Conservation (phyloP, 495 filamentous ascomycete genomes). For the Chaetomium cochliodes region DNA sequence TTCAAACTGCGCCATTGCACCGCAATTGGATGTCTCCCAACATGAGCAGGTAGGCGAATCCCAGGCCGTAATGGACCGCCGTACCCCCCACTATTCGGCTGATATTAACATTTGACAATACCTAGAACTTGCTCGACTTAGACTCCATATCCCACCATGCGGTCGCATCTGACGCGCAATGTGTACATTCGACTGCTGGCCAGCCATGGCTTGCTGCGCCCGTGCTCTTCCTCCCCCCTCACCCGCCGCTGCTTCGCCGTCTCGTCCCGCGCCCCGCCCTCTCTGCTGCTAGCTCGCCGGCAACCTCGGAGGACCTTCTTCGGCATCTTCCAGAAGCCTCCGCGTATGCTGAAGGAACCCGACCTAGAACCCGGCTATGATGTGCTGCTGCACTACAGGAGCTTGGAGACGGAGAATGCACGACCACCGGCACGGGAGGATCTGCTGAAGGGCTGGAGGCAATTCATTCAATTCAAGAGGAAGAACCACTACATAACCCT, state of each 20-base stretch:
- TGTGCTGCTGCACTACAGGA: conserved; percentile 52
- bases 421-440: conserved; percentile 59
- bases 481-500: conserved; percentile 48
- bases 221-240: conserved; percentile 27
- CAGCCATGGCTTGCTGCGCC: conserved; percentile 56
- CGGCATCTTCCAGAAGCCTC: conserved; percentile 56
- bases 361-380: conserved; percentile 61
- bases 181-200: conserved; percentile 70
- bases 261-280: conserved; percentile 28
- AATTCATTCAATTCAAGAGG: conserved; percentile 61
- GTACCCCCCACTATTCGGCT: not conserved
- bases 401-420: conserved; percentile 44
- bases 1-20: conserved; percentile 21
- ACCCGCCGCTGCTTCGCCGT: conserved; percentile 22
- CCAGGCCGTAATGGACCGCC: not conserved
- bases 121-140: conserved; percentile 27
- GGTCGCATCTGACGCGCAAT: conserved; percentile 74
- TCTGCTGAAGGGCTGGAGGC: conserved; percentile 61
- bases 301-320: conserved; percentile 54
- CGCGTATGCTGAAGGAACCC: conserved; percentile 52
- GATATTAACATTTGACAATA: not conserved
- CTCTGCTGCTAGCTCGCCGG: conserved; percentile 30
- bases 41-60: conserved; percentile 29
- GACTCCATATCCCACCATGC: conserved; percentile 57
- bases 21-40: conserved; percentile 24